Evolutionary conservation across 352 stramenopile genomes (phyloP).

Genomic region (Pythium coloratum): DNA sequence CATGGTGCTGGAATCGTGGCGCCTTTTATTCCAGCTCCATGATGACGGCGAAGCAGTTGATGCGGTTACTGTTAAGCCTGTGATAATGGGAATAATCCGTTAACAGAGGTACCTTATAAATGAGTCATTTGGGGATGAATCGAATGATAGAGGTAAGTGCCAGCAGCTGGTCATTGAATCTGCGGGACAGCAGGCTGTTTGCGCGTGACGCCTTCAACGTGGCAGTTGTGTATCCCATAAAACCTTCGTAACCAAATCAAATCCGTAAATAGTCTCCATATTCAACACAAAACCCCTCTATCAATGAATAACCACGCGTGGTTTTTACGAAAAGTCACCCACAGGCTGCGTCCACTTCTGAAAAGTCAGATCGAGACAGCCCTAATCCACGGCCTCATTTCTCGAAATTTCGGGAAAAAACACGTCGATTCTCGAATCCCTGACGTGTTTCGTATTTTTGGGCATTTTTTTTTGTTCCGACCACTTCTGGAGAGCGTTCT

Average conservation of each 20-base stretch:
- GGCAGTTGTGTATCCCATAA: slow-evolving; percentile 7
- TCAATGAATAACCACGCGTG: slow-evolving; percentile 1
- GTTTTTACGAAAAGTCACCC: slow-evolving; percentile 2
- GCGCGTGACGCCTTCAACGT: slow-evolving; percentile 29
- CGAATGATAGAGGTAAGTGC: not conserved
- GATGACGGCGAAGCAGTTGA: not conserved
- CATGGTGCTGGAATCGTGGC: slow-evolving; percentile 32
- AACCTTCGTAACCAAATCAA: not conserved
- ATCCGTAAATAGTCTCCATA: not conserved
- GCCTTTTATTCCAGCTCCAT: not conserved
- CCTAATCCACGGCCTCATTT: not conserved
- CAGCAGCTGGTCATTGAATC: slow-evolving; percentile 1
- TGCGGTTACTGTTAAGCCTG: slow-evolving; percentile 6
- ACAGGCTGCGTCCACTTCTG: not conserved
- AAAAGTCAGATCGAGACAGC: not conserved
- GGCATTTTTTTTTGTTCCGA: slow-evolving; percentile 7
- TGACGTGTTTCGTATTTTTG: slow-evolving; percentile 17
- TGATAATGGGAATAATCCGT: not conserved
- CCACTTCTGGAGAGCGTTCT: not conserved
- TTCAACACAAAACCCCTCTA: not conserved
- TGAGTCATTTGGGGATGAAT: not conserved
- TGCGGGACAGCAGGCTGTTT: slow-evolving; percentile 8
- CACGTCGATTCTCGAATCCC: no score
- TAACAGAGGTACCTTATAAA: slow-evolving; percentile 3
- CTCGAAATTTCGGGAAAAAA: not conserved